Conservation (phyloP, 805 yeast genomes). For the Candida ulmi region DNA sequence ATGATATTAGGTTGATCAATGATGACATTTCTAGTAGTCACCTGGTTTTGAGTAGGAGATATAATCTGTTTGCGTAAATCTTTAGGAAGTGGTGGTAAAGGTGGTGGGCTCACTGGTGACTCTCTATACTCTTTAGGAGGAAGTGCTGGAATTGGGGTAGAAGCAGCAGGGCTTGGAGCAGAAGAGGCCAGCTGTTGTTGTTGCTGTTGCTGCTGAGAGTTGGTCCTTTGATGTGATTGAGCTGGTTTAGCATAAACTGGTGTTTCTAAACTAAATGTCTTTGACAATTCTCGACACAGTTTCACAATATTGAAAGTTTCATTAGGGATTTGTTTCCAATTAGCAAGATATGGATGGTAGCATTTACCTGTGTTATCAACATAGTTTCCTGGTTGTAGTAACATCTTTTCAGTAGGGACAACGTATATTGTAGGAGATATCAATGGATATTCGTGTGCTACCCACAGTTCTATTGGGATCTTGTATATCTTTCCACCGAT, state of each 20-base stretch:
- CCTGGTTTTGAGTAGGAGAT: slow-evolving; percentile 12
- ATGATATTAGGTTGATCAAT: slow-evolving; percentile 20
- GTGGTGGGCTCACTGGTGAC: slow-evolving; percentile 24
- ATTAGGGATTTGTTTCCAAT: slow-evolving; percentile 40
- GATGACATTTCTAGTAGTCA: slow-evolving; percentile 4
- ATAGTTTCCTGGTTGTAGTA: slow-evolving; percentile 53
- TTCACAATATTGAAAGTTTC: slow-evolving; percentile 24
- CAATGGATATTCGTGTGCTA: slow-evolving; percentile 69
- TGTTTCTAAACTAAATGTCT: slow-evolving; percentile 34
- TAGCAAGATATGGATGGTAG: slow-evolving; percentile 61
- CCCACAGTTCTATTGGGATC: slow-evolving; percentile 69
- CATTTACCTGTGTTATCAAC: slow-evolving; percentile 69
- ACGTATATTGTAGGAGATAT: slow-evolving; percentile 64
- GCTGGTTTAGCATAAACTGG: slow-evolving; percentile 38
- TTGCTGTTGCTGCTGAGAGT: neutral
- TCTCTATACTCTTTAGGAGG: slow-evolving; percentile 13
- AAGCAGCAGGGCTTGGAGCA: slow-evolving; percentile 4
- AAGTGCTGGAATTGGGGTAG: slow-evolving; percentile 9
- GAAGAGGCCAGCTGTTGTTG: neutral
- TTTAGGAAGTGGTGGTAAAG: slow-evolving; percentile 35
- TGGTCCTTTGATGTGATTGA: neutral
- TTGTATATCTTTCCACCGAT: slow-evolving; percentile 26
- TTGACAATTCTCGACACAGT: slow-evolving; percentile 25
- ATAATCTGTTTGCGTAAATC: slow-evolving; percentile 16
- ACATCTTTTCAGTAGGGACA: slow-evolving; percentile 41